phyloP scores from a whole-genome alignment of 75 land plant genomes.

The Cupressus sempervirens region DNA sequence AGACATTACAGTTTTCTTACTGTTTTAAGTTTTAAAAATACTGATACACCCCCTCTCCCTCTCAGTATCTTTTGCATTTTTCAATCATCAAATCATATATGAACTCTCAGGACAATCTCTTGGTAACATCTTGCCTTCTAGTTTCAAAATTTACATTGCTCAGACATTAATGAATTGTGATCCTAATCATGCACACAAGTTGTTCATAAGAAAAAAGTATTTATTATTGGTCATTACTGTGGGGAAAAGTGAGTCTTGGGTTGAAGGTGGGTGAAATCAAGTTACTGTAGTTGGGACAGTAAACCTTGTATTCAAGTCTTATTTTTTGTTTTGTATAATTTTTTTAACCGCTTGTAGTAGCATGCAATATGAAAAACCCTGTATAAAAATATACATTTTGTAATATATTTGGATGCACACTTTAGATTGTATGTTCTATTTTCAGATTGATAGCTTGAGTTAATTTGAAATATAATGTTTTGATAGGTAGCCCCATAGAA shows the following conservation, averaged over 20 bases:
- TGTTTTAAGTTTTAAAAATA: no score
- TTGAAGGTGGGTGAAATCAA: neutral
- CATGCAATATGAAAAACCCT: neutral
- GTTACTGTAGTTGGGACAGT: neutral
- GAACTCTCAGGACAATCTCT: neutral
- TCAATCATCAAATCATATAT: no score
- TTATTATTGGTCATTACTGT: neutral
- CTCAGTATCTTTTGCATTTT: no score
- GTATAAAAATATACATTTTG: neutral
- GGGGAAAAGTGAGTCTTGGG: neutral
- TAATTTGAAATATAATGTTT: neutral
- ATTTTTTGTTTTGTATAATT: neutral
- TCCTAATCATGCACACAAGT: neutral
- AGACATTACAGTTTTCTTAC: no score
- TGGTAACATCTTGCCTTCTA: neutral
- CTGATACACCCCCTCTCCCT: no score
- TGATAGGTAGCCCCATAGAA: neutral
- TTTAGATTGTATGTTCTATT: neutral
- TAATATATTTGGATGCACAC: neutral
- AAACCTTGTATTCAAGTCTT: neutral
- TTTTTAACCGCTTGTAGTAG: neutral
- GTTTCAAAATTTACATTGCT: neutral
- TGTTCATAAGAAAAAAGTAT: neutral
- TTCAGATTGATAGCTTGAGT: neutral
- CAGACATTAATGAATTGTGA: neutral